A percentile compares a stretch with the other conserved stretches of the same genome.
phyloP scores from a whole-genome alignment of 2,329 filamentous ascomycete genomes.

The Claviceps lovelessii region DNA sequence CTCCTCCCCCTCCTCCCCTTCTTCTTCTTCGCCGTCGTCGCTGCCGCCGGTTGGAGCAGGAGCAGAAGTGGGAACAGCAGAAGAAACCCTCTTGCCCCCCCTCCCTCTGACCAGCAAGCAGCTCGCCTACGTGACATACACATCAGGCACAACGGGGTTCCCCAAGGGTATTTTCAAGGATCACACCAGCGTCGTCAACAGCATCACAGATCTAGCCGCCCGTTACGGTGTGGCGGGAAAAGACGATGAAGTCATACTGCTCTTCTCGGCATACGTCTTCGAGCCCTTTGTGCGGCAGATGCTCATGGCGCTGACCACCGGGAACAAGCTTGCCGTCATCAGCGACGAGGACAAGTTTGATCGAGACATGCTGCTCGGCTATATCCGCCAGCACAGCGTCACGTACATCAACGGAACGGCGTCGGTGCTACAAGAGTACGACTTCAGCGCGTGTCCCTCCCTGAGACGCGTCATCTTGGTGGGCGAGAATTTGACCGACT shows the following conservation, averaged over 20 bases:
- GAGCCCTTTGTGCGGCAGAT: constrained; percentile 1
- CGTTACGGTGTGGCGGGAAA: constrained; percentile 1
- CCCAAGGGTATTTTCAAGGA: constrained; percentile 29
- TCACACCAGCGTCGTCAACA: constrained; percentile 3
- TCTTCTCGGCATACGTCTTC: constrained; percentile 2
- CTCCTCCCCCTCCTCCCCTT: no score
- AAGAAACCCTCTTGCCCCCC: no score
- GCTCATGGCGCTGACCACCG: constrained; percentile 2
- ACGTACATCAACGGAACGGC: constrained; percentile 2
- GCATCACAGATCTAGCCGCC: background rate
- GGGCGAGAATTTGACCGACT: constrained; percentile 1
- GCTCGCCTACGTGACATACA: constrained; percentile 25
- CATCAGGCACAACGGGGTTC: constrained; percentile 32
- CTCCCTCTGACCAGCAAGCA: constrained; percentile 2
- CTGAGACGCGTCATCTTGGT: constrained; percentile 1
- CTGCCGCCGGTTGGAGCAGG: no score
- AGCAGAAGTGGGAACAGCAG: no score
- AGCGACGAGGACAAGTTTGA: constrained; percentile 1
- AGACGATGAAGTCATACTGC: constrained; percentile 3
- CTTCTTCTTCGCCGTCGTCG: background rate
- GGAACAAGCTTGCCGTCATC: constrained; percentile 1
- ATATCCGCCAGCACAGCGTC: background rate
- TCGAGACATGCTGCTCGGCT: background rate
- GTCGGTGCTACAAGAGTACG: background rate
- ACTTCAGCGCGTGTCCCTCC: background rate